Evolutionary conservation across 139 green algal species (phyloP).

Genomic region (Zygnema cylindricum): DNA sequence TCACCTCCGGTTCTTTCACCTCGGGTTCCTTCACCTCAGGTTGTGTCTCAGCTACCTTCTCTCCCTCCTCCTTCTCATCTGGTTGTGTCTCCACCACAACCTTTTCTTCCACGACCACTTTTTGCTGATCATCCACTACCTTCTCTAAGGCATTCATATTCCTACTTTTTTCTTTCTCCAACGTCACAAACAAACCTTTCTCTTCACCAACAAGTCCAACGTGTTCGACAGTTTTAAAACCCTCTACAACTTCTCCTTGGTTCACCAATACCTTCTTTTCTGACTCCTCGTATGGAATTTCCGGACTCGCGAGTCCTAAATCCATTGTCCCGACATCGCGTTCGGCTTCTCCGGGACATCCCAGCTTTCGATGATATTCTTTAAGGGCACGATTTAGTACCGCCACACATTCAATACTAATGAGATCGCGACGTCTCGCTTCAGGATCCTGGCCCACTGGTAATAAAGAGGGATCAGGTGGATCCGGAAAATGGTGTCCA

Average conservation of each 20-base stretch:
- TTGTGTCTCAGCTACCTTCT: no score
- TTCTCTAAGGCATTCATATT: no score
- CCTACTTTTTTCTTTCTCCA: background rate
- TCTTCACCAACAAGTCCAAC: background rate
- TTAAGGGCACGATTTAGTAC: constrained; percentile 42
- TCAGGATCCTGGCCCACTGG: background rate
- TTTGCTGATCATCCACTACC: no score
- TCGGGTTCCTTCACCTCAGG: no score
- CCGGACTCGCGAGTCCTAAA: background rate
- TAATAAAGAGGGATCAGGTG: constrained; percentile 25
- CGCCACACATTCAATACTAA: constrained; percentile 48
- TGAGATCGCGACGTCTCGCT: constrained; percentile 22
- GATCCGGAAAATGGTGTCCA: constrained; percentile 38
- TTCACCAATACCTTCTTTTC: background rate
- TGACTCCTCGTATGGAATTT: background rate
- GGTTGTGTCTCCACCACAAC: background rate
- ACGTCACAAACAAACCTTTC: background rate
- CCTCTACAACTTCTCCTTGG: background rate
- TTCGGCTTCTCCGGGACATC: constrained; percentile 18
- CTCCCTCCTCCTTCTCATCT: background rate
- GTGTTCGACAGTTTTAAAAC: background rate
- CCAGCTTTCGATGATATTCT: constrained; percentile 37
- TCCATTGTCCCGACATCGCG: constrained; percentile 35
- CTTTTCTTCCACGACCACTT: background rate
- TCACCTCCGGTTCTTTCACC: no score